Evolutionary conservation across 768 basidiomycete species (phyloP).

Genomic region (Pholiota microspora): DNA sequence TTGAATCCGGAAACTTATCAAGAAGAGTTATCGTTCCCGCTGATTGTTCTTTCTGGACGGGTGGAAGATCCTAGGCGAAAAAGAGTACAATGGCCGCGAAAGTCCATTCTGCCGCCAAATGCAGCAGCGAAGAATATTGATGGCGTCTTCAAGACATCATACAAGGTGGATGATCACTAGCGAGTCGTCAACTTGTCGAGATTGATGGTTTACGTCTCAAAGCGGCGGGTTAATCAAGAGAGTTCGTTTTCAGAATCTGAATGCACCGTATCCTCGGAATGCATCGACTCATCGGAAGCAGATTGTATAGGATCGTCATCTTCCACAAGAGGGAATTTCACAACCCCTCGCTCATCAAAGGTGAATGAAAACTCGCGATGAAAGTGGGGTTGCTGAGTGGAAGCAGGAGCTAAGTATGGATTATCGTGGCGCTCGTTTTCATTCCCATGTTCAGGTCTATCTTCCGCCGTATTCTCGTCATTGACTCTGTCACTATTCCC

Average conservation of each 20-base stretch:
- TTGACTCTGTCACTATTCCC: constrained; percentile 1
- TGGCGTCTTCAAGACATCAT: background rate
- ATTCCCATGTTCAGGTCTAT: constrained; percentile 3
- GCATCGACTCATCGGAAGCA: constrained; percentile 4
- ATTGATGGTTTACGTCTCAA: too few relatives aligned
- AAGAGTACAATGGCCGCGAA: too few relatives aligned
- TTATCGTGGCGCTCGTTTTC: constrained; percentile 1
- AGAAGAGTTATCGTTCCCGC: too few relatives aligned
- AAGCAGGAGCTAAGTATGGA: background rate
- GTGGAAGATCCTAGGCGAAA: too few relatives aligned
- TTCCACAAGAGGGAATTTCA: background rate
- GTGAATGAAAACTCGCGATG: background rate
- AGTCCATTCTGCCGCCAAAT: background rate
- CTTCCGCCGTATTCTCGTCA: background rate
- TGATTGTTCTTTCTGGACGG: too few relatives aligned
- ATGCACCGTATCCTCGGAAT: constrained; percentile 2
- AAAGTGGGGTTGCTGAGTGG: background rate
- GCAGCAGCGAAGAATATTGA: background rate
- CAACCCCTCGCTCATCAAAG: background rate
- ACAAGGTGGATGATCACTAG: background rate
- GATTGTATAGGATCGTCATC: constrained; percentile 3
- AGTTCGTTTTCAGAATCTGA: constrained; percentile 5
- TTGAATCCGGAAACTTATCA: too few relatives aligned
- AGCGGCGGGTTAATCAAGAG: background rate
- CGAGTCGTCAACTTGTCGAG: too few relatives aligned